These are phyloP conservation scores for Strigomonas culicis DNA, from an alignment of 208 protist species.

Conservation along the genomic window DNA sequence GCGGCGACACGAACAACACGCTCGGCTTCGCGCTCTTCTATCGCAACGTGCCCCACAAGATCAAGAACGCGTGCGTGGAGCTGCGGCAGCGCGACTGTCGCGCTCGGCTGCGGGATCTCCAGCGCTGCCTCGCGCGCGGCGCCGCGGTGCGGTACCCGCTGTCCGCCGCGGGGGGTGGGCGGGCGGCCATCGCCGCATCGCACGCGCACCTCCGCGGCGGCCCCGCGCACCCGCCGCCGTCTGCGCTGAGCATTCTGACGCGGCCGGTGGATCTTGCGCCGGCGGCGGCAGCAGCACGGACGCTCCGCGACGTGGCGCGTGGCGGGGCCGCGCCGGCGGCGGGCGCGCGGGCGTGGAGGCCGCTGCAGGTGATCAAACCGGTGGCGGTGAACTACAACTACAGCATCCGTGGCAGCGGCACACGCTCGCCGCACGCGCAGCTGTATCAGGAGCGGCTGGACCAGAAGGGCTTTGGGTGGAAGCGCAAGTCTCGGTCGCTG, in stretches of 20 bases:
- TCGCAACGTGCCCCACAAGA: constrained; percentile 39
- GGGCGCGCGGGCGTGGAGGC: constrained; percentile 30
- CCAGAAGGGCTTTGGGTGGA: constrained; percentile 86
- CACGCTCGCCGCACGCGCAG: constrained; percentile 57
- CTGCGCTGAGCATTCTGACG: constrained; percentile 68
- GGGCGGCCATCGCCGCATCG: not conserved
- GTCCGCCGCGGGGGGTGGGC: constrained; percentile 8
- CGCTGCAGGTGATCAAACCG: constrained; percentile 83
- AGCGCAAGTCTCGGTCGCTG: constrained; percentile 75
- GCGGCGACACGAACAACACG: constrained; percentile 55
- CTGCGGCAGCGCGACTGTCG: constrained; percentile 64
- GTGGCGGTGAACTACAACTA: constrained; percentile 53
- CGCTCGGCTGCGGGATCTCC: constrained; percentile 38
- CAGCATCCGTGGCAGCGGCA: constrained; percentile 54
- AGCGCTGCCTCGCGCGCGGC: constrained; percentile 36
- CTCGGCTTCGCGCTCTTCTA: constrained; percentile 63
- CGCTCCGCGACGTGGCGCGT: not conserved
- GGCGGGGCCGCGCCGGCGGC: not conserved
- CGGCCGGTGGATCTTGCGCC: constrained; percentile 33
- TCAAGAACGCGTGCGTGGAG: constrained; percentile 36
- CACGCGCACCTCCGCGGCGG: constrained; percentile 37
- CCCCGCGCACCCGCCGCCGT: constrained; percentile 50
- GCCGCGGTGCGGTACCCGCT: constrained; percentile 46
- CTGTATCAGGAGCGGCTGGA: constrained; percentile 84
- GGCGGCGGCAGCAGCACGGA: too few relatives aligned